Base-by-base conservation (phyloP, 1,284 basidiomycete species). In the Microbotryum violaceum region DNA sequence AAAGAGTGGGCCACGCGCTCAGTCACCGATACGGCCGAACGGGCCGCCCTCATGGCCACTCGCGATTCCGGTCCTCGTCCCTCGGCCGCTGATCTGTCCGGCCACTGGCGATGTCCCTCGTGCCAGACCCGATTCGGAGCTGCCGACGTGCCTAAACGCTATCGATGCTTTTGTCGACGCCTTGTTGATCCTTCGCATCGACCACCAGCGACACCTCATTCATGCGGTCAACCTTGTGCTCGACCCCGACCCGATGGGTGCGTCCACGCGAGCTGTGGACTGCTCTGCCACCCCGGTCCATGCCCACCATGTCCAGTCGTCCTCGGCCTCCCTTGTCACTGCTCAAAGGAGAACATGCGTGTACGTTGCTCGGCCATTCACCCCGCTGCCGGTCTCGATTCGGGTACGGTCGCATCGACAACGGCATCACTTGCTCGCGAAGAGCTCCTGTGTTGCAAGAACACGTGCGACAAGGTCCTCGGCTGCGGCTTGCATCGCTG, bases 161-260 rank as follows among this genome's bases (percentile, higher is more conserved):
- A 93, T 74, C 88, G 86, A 77, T 94, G 90, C 73, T 93, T 91
- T 77, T 96, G 91, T 72, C 83, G 84, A 23, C 81, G 86, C 0
- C 79, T 81, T 3, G 78, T 82, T n/a, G 83, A 88, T 47, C 71
- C 70, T 5, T 57, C 56, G 6, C 62, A 83, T 56, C 83, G 83
- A 1, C 79, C 83, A 82, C 83, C 87, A 1, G 80, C 83, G 0
- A 89, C 86, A 0, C 91, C 91, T 1, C 91, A 96, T 73, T 90
- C 76, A 16, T 96, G 91, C 70, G 88, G 82, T 0, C 83, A 85
- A 63, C 80, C 83, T 0, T 94, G 91, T 74, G 81, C 85, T 0
- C 83, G 89, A 3, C 70, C 78, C 1, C 81, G 89, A 5, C 74
- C 70, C 0, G 73, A 74, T n/a, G 71, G 71, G 53, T 85, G 86